phyloP scores from a whole-genome alignment of 2,329 filamentous ascomycete genomes.

The Epichloe elymi region DNA sequence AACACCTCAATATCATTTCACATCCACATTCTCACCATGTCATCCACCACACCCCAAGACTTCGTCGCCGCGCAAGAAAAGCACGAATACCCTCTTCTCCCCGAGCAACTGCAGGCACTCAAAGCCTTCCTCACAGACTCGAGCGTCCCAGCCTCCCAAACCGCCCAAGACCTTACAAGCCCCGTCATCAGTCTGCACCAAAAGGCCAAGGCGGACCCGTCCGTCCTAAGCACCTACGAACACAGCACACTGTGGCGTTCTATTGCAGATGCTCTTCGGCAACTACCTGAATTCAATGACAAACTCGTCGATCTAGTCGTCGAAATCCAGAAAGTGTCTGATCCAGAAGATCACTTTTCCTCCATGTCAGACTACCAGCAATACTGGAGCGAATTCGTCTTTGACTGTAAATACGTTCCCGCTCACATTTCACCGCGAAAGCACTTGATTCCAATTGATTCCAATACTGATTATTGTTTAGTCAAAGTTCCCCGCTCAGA shows the following conservation, averaged over 20 bases:
- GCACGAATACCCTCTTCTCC: neutral
- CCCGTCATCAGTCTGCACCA: neutral
- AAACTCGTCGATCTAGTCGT: neutral
- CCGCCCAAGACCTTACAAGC: neutral
- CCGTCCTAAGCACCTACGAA: neutral
- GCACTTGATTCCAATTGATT: no score
- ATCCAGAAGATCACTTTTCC: neutral
- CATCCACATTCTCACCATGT: neutral
- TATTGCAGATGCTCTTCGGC: neutral
- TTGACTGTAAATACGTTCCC: neutral
- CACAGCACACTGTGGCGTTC: neutral
- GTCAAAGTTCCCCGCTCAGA: neutral
- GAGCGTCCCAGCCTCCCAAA: neutral
- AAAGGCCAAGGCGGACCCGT: neutral
- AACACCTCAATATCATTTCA: neutral
- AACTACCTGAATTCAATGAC: neutral
- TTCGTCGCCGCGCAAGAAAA: neutral
- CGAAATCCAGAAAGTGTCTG: slow-evolving; percentile 1
- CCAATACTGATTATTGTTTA: neutral
- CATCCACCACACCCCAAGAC: neutral
- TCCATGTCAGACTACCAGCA: neutral
- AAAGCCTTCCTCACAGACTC: neutral
- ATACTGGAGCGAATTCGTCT: slow-evolving; percentile 1
- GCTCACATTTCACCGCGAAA: no score
- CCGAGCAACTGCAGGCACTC: neutral